Evolutionary conservation across 1,284 basidiomycete species (phyloP), one percentile per base, ranked within the genome.

Genomic region (Fomitiporia mediterranea): DNA sequence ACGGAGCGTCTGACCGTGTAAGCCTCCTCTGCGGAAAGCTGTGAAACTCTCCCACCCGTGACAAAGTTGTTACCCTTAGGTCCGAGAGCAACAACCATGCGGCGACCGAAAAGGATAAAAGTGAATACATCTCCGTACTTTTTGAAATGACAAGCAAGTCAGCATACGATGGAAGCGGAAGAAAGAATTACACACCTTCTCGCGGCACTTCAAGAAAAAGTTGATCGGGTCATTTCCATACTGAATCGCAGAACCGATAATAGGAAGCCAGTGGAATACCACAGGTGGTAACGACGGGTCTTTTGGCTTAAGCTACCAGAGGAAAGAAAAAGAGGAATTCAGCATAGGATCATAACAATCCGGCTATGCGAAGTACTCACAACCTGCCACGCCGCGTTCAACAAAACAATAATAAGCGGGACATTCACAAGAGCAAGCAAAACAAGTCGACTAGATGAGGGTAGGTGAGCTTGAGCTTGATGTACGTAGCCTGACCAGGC

Each of bases 11-110:
- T 61, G 65, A 92, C 91, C 28, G 88, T 94, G 72, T 99, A 99
- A 6, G 94, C 96, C 61, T 96, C 94, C 73, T 99, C 97, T 1
- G 97, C 97, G 42, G 90, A 96, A 58, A 99, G 87, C 43, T 94
- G 86, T 1, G 85, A 85, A 42, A 93, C 84, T 73, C 95, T 96
- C 42, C 96, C 97, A 59, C 97, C 96, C 30, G 99, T 82, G 57
- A 98, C 78, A 62, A 98, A 88, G 74, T 98, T 95, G 71, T 91
- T 96, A 25, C 97, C 97, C 70, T 91, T 91, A 38, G 93, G 79
- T 35, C 95, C 92, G 25, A 99, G 80, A 1, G 94, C 89, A 55
- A 96, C 95, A 0, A 96, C 98, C 63, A 98, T 83, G 55, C 83
- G 84, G 58, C 93, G 84, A 43, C 96, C 96, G 43, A 98, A 75